phyloP scores from a whole-genome alignment of 208 protist genomes.

The Trypanosomatidae sp. region DNA sequence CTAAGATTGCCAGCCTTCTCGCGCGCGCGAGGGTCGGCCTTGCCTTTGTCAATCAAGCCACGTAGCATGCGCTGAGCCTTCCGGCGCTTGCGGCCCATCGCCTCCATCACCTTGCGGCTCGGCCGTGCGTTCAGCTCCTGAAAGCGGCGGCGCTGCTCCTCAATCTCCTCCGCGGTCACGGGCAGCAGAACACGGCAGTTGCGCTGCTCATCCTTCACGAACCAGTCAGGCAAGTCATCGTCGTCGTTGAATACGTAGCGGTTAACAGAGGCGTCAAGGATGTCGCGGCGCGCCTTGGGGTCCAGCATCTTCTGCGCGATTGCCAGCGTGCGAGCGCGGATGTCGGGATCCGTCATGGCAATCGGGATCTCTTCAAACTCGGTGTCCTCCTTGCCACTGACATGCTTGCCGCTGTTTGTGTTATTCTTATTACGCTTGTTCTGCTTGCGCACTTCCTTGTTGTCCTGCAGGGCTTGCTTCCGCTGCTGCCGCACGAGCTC shows the following conservation, averaged over 20 bases:
- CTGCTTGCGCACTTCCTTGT: slow-evolving; percentile 73
- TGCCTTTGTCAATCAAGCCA: slow-evolving; percentile 87
- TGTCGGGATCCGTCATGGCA: slow-evolving; percentile 82
- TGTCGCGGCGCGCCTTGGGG: slow-evolving; percentile 79
- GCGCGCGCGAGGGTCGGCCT: slow-evolving; percentile 80
- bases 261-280: slow-evolving; percentile 88
- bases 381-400: slow-evolving; percentile 54
- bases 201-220: slow-evolving; percentile 91
- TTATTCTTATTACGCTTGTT: slow-evolving; percentile 65
- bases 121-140: slow-evolving; percentile 94
- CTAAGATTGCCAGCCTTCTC: slow-evolving; percentile 79
- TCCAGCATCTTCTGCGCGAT: slow-evolving; percentile 90
- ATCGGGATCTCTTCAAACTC: slow-evolving; percentile 90
- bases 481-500: slow-evolving; percentile 85
- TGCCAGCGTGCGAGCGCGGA: slow-evolving; percentile 84
- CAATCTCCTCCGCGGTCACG: slow-evolving; percentile 90
- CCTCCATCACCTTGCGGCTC: slow-evolving; percentile 97
- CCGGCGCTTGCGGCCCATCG: slow-evolving; percentile 95
- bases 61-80: slow-evolving; percentile 83
- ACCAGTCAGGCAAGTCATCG: slow-evolving; percentile 91
- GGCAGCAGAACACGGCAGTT: slow-evolving; percentile 85
- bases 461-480: slow-evolving; percentile 75
- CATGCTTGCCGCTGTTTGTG: slow-evolving; percentile 39
- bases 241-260: slow-evolving; percentile 90
- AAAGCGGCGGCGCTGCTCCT: slow-evolving; percentile 90